Evolutionary conservation across 1,284 basidiomycete genomes (phyloP), one percentile per base, ranked within the genome.

Genomic region (Heterobasidion parviporum): DNA sequence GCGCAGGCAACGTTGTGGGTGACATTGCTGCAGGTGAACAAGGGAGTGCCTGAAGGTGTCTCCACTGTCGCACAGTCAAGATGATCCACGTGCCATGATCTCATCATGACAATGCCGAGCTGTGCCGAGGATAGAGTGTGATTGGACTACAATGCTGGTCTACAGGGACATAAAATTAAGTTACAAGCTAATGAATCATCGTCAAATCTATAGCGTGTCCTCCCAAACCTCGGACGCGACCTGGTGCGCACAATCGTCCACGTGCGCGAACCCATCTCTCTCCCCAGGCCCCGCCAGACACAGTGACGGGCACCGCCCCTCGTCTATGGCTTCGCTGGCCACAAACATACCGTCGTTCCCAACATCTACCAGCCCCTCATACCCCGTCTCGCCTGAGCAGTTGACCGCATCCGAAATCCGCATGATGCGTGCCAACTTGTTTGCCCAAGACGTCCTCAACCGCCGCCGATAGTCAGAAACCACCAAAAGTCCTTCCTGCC

Each of bases 401-500:
- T 20, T 60, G 16, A 64, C 68, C 20, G 69, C 65, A 20, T 20
- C 32, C 20, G 59, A 48, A 53, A 75, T 71, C 16, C 66, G 66
- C 67, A 83, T 65, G 33, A 81, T 65, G 34, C 69, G 70, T 26
- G 74, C 62, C 44, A 47, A 9, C 2, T 76, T 78, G 59, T 79
- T 78, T 33, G 6, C 34, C 8, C 48, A 50, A 12, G 46, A 41
- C 50, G 72, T 69, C 54, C 72, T 68, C 52, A 81, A 57, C 50
- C 80, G 72, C 72, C 6, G 72, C 70, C 18, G 64, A 65, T 26
- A 85, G 70, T 51, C 75, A 74, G 20, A 68, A 64, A 10, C 10
- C 38, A n/a, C 38, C 38, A 10, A 41, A 52, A 85, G 63, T 8
- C 83, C 84, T 57, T 80, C 75, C 2, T 66, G 66, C 85, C 85